Percentiles rank a stretch among this genome's conserved stretches.
phyloP scores from a whole-genome alignment of 257 asterid genomes.

The Oldenlandia corymbosa region DNA sequence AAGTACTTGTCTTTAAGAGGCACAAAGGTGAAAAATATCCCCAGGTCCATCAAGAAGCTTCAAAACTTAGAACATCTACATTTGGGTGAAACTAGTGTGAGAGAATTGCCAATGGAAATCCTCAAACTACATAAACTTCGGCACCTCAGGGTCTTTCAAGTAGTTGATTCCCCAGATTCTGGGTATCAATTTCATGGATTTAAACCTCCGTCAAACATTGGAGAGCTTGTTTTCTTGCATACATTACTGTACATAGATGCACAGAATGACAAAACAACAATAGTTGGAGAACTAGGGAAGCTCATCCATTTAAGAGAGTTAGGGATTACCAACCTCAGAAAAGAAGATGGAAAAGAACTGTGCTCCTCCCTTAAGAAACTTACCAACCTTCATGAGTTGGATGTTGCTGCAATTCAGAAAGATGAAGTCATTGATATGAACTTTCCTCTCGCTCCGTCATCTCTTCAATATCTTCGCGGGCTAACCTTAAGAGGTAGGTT shows the following conservation, averaged over 20 bases:
- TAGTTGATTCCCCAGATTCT: not conserved
- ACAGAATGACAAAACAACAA: slow-evolving; percentile 3
- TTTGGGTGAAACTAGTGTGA: slow-evolving; percentile 17
- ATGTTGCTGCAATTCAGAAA: slow-evolving; percentile 1
- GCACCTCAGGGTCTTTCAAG: slow-evolving; percentile 12
- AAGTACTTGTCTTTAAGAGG: slow-evolving; percentile 19
- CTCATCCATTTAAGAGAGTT: slow-evolving; percentile 21
- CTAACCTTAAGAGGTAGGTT: slow-evolving; percentile 14
- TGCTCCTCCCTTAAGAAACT: slow-evolving; percentile 27
- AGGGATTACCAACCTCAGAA: slow-evolving; percentile 21
- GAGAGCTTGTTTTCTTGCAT: slow-evolving; percentile 16
- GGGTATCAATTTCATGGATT: slow-evolving; percentile 6
- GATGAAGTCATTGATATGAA: slow-evolving; percentile 20
- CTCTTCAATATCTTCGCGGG: slow-evolving; percentile 16
- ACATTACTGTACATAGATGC: slow-evolving; percentile 10
- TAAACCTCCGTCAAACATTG: slow-evolving; percentile 15
- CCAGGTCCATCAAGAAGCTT: slow-evolving; percentile 22
- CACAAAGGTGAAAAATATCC: slow-evolving; percentile 11
- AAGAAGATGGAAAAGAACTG: slow-evolving; percentile 21
- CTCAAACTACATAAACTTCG: slow-evolving; percentile 15
- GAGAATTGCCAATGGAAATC: slow-evolving; percentile 18
- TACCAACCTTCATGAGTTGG: slow-evolving; percentile 13
- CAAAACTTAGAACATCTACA: slow-evolving; percentile 21
- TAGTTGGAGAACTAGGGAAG: slow-evolving; percentile 21
- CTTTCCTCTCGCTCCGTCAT: not conserved